Evolutionary conservation across 2,329 filamentous ascomycete species (phyloP), one percentile per base, ranked within the genome.

Genomic region (Colletotrichum sp.): DNA sequence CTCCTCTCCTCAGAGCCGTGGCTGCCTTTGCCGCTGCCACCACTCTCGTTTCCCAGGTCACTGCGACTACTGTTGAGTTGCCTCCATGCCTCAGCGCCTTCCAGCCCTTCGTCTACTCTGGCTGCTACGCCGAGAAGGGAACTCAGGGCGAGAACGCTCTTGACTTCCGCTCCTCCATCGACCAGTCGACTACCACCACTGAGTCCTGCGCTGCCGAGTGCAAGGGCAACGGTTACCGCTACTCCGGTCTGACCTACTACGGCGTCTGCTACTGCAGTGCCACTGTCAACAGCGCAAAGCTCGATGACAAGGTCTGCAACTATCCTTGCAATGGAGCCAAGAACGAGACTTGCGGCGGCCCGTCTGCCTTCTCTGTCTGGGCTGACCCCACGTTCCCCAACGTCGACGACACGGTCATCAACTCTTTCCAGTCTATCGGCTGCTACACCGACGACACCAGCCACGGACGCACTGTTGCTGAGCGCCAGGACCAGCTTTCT

Each of bases 381-480:
- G 83, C 87, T 79, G 89, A 90, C 66, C 85, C 87, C 6, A 90
- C 87, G 34, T 89, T 88, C 78, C 80, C 85, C 63, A 83, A 85
- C 28, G 83, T 84, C 76, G 84, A 83, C 24, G 84, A 89, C 67
- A 82, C 88, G 30, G 88, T 87, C 28, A 85, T 89, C 60, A 85
- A 86, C 69, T 86, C 88, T 62, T 95, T 92, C 87, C 85, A 86
- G 59, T 89, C 91, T 78, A 81, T 89, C n/a, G 93, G 93, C 71
- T 95, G 93, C 85, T 93, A 90, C 80, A 86, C 85, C 32, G 89
- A 90, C 76, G 80, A 85, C 71, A 84, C 84, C 24, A 77, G 76
- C 64, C 78, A 84, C 68, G 86, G 87, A 55, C 86, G 86, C 65
- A 86, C 89, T 30, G 84, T 91, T 63, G 84, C 84, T 30, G 89